These are phyloP conservation scores for Tephrocybe sp. DNA, from an alignment of 768 basidiomycete species.

Conservation along the genomic window DNA sequence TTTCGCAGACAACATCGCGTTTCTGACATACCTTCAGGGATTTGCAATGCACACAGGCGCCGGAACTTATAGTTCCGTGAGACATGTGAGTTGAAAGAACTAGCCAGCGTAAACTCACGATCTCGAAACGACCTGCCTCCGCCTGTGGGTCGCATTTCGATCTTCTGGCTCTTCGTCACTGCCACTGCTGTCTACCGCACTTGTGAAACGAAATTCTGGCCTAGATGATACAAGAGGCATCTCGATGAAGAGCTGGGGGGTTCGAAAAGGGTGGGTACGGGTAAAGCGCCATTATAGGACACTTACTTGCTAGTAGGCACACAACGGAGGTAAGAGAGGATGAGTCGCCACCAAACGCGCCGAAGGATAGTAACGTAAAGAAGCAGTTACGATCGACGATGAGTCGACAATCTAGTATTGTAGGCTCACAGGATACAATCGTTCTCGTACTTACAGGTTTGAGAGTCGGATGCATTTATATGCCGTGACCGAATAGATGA, in stretches of 20 bases:
- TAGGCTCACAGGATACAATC: background rate
- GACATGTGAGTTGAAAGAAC: background rate
- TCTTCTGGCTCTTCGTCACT: constrained; percentile 16
- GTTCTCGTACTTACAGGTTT: too few relatives aligned
- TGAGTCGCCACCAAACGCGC: too few relatives aligned
- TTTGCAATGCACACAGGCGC: constrained; percentile 60
- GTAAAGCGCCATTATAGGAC: background rate
- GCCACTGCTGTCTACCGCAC: constrained; percentile 19
- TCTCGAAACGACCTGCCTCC: constrained; percentile 14
- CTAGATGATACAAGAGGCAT: constrained; percentile 6
- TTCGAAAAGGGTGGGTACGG: background rate
- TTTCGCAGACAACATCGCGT: background rate
- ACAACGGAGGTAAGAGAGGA: too few relatives aligned
- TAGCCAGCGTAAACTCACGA: constrained; percentile 16
- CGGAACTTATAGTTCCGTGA: constrained; percentile 31
- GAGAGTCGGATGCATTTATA: constrained; percentile 6
- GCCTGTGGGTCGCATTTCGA: constrained; percentile 2
- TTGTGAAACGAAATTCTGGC: constrained; percentile 16
- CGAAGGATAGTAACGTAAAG: too few relatives aligned
- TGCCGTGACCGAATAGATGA: constrained; percentile 8
- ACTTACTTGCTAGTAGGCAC: too few relatives aligned
- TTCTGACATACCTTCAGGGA: constrained; percentile 45
- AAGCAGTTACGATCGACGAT: background rate
- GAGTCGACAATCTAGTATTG: background rate
- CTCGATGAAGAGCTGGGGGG: background rate